Percentiles rank a stretch among this genome's conserved stretches.
phyloP scores from a whole-genome alignment of 441 rosid genomes.

The Gossypium aridum region DNA sequence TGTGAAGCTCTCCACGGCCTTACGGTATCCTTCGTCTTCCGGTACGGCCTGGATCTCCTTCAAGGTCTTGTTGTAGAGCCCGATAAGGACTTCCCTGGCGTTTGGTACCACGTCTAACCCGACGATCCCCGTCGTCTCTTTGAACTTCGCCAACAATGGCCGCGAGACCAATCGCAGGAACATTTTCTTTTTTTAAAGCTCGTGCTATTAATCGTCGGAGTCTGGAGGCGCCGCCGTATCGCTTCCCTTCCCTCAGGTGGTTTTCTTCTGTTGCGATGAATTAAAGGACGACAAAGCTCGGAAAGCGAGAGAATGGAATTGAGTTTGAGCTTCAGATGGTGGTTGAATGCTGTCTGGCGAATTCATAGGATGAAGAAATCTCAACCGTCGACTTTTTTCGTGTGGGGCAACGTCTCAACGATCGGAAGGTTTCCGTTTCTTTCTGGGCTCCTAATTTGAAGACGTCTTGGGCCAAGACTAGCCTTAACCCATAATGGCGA shows the following conservation, averaged over 20 bases:
- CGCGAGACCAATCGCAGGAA: slow-evolving; percentile 71
- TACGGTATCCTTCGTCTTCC: slow-evolving; percentile 83
- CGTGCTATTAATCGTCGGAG: background rate
- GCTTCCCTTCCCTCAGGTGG: background rate
- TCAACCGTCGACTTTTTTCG: background rate
- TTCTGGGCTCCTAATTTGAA: background rate
- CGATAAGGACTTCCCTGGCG: slow-evolving; percentile 73
- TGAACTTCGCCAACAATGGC: slow-evolving; percentile 80
- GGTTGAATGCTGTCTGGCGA: background rate
- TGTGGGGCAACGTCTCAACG: background rate
- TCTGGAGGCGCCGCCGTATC: background rate
- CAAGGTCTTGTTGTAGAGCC: slow-evolving; percentile 72
- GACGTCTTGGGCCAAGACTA: background rate
- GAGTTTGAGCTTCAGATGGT: background rate
- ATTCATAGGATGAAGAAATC: background rate
- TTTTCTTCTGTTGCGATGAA: background rate
- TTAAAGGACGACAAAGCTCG: background rate
- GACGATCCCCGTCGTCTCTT: slow-evolving; percentile 83
- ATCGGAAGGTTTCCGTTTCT: background rate
- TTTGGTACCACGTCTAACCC: slow-evolving; percentile 90
- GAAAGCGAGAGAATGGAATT: background rate
- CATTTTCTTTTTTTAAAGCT: slow-evolving; percentile 27
- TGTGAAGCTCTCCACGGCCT: slow-evolving; percentile 85
- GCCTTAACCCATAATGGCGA: background rate
- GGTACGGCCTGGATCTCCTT: slow-evolving; percentile 85